Base-by-base conservation (phyloP, 2,329 filamentous ascomycete species). In the Claviceps africana region DNA sequence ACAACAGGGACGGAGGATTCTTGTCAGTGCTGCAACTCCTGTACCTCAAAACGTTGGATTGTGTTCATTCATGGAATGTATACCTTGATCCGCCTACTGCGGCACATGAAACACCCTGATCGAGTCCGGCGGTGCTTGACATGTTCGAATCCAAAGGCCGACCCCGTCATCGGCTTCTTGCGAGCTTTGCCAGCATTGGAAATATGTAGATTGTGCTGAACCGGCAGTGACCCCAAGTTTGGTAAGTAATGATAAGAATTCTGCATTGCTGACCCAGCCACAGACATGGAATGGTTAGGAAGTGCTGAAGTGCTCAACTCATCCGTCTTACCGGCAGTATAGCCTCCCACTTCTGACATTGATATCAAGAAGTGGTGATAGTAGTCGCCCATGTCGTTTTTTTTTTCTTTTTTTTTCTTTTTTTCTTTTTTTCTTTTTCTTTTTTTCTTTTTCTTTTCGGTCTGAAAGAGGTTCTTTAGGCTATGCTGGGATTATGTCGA, bases 61-160 rank as follows among this genome's bases (percentile, higher is more conserved):
- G 54, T 53, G n/a, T 54, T 39, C 40, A 21, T 51, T 31, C 43
- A 42, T 17, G 50, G 6, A 47, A 47, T 49, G 19, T n/a, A 21
- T 48, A 82, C 81, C 75, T 85, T 97, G 50, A 97, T 90, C 66
- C 93, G 81, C 58, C 93, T 80, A 61, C 83, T 84, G 54, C 93
- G 80, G 68, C 93, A 98, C 47, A 90, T 97, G 58, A 76, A 96
- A 70, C 93, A 98, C 30, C 93, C 93, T 57, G 89, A 96, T 60
- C 93, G 79, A 44, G 93, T 97, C 59, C 93, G 82, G 56, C 90
- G 85, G 66, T 97, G 91, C 68, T 97, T 97, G 59, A 94, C 85
- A 62, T 86, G 83, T 56, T 94, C 66, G 39, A 58, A 44, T 22
- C 62, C 86, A 47, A 72, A 56, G 3, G 72, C 74, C 2, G 71